A percentile compares a stretch with the other conserved stretches of the same genome.
Evolutionary conservation across 2,329 filamentous ascomycete species (phyloP).

Genomic region (Aspergillus versicolor): DNA sequence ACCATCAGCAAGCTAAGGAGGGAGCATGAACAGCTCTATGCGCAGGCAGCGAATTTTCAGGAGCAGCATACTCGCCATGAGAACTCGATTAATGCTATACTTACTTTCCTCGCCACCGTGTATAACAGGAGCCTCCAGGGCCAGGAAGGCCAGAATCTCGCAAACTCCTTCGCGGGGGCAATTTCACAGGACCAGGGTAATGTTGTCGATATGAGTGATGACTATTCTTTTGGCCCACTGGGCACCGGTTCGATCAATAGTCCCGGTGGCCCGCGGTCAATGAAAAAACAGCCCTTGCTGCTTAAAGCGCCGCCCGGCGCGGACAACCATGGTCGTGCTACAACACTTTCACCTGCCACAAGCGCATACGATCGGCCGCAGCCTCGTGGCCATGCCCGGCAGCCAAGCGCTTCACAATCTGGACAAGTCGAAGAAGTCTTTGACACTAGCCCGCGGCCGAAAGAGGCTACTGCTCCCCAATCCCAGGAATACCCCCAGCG

Average conservation of each 20-base stretch:
- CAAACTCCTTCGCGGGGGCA: constrained; percentile 77
- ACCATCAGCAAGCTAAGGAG: constrained; percentile 78
- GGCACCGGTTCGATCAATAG: constrained; percentile 32
- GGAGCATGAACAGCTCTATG: constrained; percentile 84
- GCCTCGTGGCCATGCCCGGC: constrained; percentile 28
- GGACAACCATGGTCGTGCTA: constrained; percentile 31
- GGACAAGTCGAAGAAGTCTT: constrained; percentile 47
- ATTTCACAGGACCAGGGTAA: constrained; percentile 64
- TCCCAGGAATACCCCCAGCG: constrained; percentile 34
- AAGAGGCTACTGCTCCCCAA: constrained; percentile 19
- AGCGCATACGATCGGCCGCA: constrained; percentile 33
- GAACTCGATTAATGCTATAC: constrained; percentile 97
- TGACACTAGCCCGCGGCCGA: constrained; percentile 37
- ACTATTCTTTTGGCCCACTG: constrained; percentile 38
- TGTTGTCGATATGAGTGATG: constrained; percentile 63
- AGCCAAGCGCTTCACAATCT: constrained; percentile 29
- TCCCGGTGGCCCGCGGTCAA: constrained; percentile 38
- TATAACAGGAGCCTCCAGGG: constrained; percentile 92
- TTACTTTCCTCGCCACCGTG: constrained; percentile 94
- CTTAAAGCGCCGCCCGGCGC: constrained; percentile 44
- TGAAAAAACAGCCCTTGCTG: constrained; percentile 48
- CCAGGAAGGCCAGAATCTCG: constrained; percentile 73
- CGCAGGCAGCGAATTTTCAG: constrained; percentile 85
- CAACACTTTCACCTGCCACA: constrained; percentile 37
- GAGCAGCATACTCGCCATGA: constrained; percentile 93